Base-by-base conservation (phyloP, 1,284 basidiomycete genomes). In the Cryptococcus sp. region DNA sequence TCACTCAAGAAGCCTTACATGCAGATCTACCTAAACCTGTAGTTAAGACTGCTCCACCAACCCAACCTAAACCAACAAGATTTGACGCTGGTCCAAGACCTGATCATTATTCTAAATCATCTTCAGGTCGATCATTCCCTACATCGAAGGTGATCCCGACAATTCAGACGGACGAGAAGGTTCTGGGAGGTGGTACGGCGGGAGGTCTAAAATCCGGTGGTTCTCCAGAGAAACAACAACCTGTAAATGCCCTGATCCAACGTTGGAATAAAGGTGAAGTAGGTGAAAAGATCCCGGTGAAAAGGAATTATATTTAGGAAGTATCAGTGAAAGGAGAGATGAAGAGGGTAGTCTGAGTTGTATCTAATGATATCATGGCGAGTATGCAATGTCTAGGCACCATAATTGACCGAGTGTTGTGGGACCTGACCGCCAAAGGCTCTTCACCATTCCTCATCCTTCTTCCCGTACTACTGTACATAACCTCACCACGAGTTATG, bases 161-260 rank as follows among this genome's bases (percentile, higher is more conserved):
- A 46, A 30, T 41, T 43, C 15, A 37, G 45, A 32, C 10, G 13
- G 32, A 15, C 4, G 33, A 32, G 35, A 38, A 35, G 43, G 31
- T n/a, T 23, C 33, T 50, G 35, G 14, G 32, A 6, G 1, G 34
- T 5, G 5, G n/a, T 31, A 13, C 15, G 37, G 49, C 23, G 30
- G 6, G 41, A 33, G 14, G 42, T 37, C 4, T 14, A 2, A 23
- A 23, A 23, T 1, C 2, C 23, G 23, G 23, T 23, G 23, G 23
- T 30, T 47, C 46, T 36, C 72, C 73, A 13, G 73, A 76, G 49
- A 73, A 72, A 57, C 71, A 70, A 53, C 71, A 72, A 52, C 61
- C 71, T 43, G 72, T 76, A 41, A 73, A 73, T 51, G 46, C 64
- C 10, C 57, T 74, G 4, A 73, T 76, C 48, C 58, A 60, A 43